Evolutionary conservation across 2,329 filamentous ascomycete genomes (phyloP), one percentile per base, ranked within the genome.

Genomic region (Lasiodiplodia theobromae): DNA sequence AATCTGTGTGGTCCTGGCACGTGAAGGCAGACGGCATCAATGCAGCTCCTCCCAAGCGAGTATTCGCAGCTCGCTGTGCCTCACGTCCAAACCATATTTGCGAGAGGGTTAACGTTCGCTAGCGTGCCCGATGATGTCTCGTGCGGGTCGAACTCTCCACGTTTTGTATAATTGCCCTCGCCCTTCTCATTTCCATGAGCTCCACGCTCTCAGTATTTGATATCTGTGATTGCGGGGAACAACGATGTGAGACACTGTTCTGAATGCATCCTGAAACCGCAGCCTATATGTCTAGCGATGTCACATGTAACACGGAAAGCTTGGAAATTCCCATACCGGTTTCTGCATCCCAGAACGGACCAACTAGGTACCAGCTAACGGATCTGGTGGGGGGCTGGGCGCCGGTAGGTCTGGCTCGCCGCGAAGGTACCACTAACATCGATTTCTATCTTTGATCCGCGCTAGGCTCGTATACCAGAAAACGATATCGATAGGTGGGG

Each of bases 51-150:
- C 6, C n/a, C 18, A 52, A 64, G 44, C 44, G 60, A 64, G 51
- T 7, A 14, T 49, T 44, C 28, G 60, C 44, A n/a, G 60, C 60
- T 64, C 31, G 18, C 7, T 37, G 60, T 64, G 60, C 60, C 21
- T 52, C 60, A 64, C 37, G 60, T 51, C 60, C 60, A 64, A 31
- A 64, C 60, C n/a, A 21, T 31, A 52, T 23, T 21, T 64, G 60
- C 60, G 60, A 34, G 60, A 64, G 37, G 47, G 52, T 25, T 8
- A 52, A 34, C 25, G 28, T 23, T 37, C 44, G 25, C 5, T 16
- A n/a, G 18, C 25, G 51, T 37, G 23, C 60, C 34, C 23, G 16
- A 25, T 21, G 16, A 18, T 23, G 28, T 40, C 28, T 38, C 60
- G 37, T 52, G 51, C 60, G 44, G 60, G 44, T 21, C 28, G 23